These are phyloP conservation scores for Salmacisia buchloeana DNA, from an alignment of 1,284 basidiomycete genomes.

Conservation along the genomic window DNA sequence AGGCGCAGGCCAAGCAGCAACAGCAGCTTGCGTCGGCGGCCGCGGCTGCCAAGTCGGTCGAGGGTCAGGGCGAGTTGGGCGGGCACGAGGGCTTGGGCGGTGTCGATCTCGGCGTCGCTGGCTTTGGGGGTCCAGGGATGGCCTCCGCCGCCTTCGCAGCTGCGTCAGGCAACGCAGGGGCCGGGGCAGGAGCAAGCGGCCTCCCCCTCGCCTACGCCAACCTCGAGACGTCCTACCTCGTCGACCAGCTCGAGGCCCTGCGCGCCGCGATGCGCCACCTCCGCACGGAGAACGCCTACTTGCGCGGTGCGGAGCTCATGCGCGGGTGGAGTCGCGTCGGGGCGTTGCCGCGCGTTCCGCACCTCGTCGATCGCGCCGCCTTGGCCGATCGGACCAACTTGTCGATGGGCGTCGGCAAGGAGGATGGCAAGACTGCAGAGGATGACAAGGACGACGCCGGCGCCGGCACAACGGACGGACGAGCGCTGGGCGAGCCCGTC, in stretches of 20 bases:
- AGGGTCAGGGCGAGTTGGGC: neutral
- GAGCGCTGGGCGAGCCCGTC: neutral
- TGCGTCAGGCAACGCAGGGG: too few species aligned
- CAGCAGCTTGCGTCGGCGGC: neutral
- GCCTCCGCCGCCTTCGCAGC: too few species aligned
- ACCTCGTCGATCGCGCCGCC: neutral
- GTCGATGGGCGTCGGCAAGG: too few species aligned
- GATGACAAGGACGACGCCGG: too few species aligned
- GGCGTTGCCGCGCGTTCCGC: too few species aligned
- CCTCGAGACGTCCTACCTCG: conserved; percentile 29
- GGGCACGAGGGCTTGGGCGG: conserved; percentile 1
- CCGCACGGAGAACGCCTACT: conserved; percentile 80
- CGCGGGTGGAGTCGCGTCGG: conserved; percentile 62
- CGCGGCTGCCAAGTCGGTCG: conserved; percentile 1
- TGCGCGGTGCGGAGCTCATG: conserved; percentile 81
- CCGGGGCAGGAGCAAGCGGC: too few species aligned
- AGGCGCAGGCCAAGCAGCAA: neutral
- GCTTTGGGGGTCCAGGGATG: too few species aligned
- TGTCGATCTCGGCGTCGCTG: too few species aligned
- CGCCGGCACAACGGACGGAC: too few species aligned
- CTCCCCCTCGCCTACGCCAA: conserved; percentile 20
- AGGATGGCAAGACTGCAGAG: too few species aligned
- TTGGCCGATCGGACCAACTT: neutral
- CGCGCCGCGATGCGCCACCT: conserved; percentile 82
- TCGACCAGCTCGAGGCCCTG: conserved; percentile 73